phyloP scores from a whole-genome alignment of 148 eudicot genomes.

The Rhododendron vialii region DNA sequence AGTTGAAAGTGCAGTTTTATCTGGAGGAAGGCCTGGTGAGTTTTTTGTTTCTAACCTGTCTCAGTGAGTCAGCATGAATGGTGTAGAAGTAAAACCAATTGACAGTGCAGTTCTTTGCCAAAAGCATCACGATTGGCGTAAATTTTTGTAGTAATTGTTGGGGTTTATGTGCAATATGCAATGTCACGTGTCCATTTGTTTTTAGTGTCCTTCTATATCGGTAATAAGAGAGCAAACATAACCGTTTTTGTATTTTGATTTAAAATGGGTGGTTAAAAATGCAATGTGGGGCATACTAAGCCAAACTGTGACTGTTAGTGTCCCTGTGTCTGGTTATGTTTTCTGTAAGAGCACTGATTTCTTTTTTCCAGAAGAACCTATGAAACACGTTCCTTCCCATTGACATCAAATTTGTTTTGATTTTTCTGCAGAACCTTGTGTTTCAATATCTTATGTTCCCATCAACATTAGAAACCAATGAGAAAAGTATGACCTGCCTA shows the following conservation, averaged over 20 bases:
- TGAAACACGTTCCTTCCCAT: not conserved
- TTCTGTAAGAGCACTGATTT: not conserved
- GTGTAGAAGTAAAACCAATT: not conserved
- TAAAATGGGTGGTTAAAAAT: not conserved
- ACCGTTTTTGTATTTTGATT: not conserved
- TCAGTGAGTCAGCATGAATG: not conserved
- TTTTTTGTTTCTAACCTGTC: not conserved
- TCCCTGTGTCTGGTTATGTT: not conserved
- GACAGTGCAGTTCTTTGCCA: not conserved
- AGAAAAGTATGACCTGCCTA: not conserved
- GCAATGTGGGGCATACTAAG: not conserved
- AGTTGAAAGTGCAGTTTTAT: constrained; percentile 78
- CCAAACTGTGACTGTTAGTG: not conserved
- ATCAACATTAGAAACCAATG: not conserved
- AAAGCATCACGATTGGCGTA: not conserved
- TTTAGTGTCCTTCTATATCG: not conserved
- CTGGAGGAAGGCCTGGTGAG: constrained; percentile 80
- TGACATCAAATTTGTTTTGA: not conserved
- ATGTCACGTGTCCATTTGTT: not conserved
- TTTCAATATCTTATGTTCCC: not conserved
- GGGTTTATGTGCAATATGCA: not conserved
- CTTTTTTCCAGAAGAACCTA: not conserved
- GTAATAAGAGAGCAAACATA: not conserved
- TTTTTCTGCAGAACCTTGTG: not conserved
- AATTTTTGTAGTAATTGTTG: not conserved